phyloP scores from a whole-genome alignment of 371 early-diverging fungal species.

The Syncephalis plumigaleata region DNA sequence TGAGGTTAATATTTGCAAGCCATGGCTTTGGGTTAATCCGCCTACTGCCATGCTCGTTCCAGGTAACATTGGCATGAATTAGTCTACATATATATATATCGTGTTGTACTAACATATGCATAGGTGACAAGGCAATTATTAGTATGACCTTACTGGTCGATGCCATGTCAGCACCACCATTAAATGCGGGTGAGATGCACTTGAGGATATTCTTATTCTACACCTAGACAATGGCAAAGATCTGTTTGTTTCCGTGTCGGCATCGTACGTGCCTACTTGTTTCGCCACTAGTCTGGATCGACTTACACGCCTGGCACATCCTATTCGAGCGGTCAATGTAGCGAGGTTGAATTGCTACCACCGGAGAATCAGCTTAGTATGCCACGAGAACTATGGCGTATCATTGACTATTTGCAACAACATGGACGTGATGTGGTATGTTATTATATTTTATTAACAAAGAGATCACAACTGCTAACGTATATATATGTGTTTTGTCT shows the following conservation, averaged over 20 bases:
- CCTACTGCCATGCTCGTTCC: slow-evolving; percentile 47
- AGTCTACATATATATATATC: neutral
- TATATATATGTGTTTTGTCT: neutral
- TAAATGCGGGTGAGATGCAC: slow-evolving; percentile 43
- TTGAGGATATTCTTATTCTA: slow-evolving; percentile 67
- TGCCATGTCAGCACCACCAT: slow-evolving; percentile 29
- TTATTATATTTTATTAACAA: neutral
- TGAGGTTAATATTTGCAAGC: slow-evolving; percentile 24
- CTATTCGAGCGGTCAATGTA: slow-evolving; percentile 14
- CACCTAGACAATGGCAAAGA: slow-evolving; percentile 67
- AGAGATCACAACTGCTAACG: neutral
- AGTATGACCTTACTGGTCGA: slow-evolving; percentile 51
- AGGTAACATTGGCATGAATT: no score
- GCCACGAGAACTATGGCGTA: slow-evolving; percentile 61
- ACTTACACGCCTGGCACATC: slow-evolving; percentile 30
- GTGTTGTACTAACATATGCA: no score
- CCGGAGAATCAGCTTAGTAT: slow-evolving; percentile 30
- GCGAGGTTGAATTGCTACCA: neutral
- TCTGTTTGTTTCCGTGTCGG: slow-evolving; percentile 58
- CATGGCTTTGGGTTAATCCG: slow-evolving; percentile 53
- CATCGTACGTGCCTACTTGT: slow-evolving; percentile 48
- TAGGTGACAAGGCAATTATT: slow-evolving; percentile 36
- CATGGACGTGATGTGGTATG: slow-evolving; percentile 36
- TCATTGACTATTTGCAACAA: slow-evolving; percentile 61
- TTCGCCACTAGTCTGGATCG: slow-evolving; percentile 51